Evolutionary conservation across 2,329 filamentous ascomycete genomes (phyloP).

Genomic region (Magnaporthiopsis incrustans): DNA sequence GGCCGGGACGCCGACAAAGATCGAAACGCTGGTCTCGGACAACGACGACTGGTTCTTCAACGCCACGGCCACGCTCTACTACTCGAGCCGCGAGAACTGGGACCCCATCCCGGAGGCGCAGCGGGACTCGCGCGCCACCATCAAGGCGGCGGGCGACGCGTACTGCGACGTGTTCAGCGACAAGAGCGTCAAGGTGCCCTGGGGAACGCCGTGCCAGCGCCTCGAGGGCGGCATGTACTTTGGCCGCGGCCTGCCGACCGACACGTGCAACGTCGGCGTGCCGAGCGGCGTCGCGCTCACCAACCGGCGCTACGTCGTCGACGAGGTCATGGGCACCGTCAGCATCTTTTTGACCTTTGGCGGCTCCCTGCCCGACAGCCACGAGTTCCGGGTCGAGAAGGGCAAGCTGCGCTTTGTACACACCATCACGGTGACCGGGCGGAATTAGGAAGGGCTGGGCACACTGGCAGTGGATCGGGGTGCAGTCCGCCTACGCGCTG

Average conservation of each 20-base stretch:
- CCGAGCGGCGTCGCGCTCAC: slow-evolving; percentile 14
- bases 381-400: slow-evolving; percentile 25
- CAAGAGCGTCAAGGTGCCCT: slow-evolving; percentile 24
- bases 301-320: slow-evolving; percentile 20
- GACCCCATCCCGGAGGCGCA: slow-evolving; percentile 18
- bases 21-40: slow-evolving; percentile 25
- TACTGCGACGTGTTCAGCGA: slow-evolving; percentile 28
- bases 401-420: slow-evolving; percentile 25
- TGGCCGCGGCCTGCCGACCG: slow-evolving; percentile 10
- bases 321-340: slow-evolving; percentile 18
- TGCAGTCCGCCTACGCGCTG: no score
- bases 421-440: slow-evolving; percentile 20
- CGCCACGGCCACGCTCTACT: slow-evolving; percentile 24
- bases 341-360: slow-evolving; percentile 24
- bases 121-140: slow-evolving; percentile 18
- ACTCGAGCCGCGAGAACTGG: slow-evolving; percentile 19
- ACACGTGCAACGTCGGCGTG: slow-evolving; percentile 18
- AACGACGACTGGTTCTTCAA: slow-evolving; percentile 29
- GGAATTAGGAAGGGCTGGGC: background rate
- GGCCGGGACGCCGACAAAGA: slow-evolving; percentile 13
- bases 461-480: no score
- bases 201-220: slow-evolving; percentile 26
- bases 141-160: slow-evolving; percentile 25
- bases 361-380: slow-evolving; percentile 21
- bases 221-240: slow-evolving; percentile 21